A percentile compares a stretch with the other conserved stretches of the same genome.
These are phyloP conservation scores for Turritis glabra DNA, from an alignment of 345 rosid genomes.

Conservation along the genomic window DNA sequence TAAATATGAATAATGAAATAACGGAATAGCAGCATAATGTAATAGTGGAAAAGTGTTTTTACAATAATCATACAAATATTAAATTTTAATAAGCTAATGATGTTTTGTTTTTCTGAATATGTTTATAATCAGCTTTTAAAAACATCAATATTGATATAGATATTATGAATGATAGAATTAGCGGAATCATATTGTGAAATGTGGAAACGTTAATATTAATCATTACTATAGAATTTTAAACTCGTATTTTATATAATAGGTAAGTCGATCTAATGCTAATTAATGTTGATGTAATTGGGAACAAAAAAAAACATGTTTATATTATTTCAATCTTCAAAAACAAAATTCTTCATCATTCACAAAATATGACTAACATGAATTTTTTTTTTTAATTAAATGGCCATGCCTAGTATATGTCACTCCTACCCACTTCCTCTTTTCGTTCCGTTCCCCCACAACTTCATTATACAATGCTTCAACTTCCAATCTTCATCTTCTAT, in stretches of 20 bases:
- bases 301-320: background rate
- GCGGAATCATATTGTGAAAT: background rate
- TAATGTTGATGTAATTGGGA: background rate
- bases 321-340: background rate
- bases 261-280: background rate
- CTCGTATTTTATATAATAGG: background rate
- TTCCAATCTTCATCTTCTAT: slow-evolving; percentile 10
- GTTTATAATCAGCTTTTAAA: too few species aligned
- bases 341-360: background rate
- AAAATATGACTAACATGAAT: background rate
- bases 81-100: too few species aligned
- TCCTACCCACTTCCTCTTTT: slow-evolving; percentile 7
- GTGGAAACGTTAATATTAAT: background rate
- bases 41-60: too few species aligned
- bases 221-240: background rate
- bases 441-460: slow-evolving; percentile 14
- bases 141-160: too few species aligned
- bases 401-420: slow-evolving; percentile 10
- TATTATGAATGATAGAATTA: background rate
- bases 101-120: too few species aligned
- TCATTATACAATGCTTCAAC: slow-evolving; percentile 17
- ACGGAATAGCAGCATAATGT: too few species aligned
- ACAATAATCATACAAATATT: too few species aligned
- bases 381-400: background rate
- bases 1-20: too few species aligned